phyloP scores from a whole-genome alignment of 2,329 filamentous ascomycete genomes.

The Penicillium sp. region DNA sequence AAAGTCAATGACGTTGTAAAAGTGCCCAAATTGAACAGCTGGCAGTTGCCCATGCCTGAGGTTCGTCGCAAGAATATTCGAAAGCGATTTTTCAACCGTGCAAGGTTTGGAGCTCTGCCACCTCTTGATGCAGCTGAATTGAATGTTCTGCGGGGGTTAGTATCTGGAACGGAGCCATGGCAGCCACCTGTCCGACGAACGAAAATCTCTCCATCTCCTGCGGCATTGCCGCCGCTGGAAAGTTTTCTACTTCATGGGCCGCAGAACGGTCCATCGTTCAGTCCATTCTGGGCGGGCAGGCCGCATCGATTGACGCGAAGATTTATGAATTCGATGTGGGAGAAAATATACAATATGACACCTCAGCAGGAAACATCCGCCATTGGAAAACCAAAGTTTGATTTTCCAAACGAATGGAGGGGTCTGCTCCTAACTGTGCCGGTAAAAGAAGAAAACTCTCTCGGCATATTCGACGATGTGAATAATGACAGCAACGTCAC shows the following conservation, averaged over 20 bases:
- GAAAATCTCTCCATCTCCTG: background rate
- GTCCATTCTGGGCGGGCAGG: conserved; percentile 29
- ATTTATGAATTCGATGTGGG: conserved; percentile 37
- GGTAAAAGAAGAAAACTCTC: conserved; percentile 2
- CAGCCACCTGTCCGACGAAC: conserved; percentile 11
- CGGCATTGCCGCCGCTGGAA: conserved; percentile 14
- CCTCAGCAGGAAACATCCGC: conserved; percentile 27
- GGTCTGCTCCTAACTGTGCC: background rate
- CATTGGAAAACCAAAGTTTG: conserved; percentile 22
- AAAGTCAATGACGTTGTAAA: conserved; percentile 23
- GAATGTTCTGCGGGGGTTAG: conserved; percentile 29
- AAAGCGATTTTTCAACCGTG: conserved; percentile 33
- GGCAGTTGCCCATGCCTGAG: conserved; percentile 29
- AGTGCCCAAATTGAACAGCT: conserved; percentile 34
- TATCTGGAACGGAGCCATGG: conserved; percentile 31
- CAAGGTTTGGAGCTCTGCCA: conserved; percentile 31
- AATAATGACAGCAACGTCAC: background rate
- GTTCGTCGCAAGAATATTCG: conserved; percentile 33
- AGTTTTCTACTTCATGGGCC: conserved; percentile 34
- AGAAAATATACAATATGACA: conserved; percentile 30
- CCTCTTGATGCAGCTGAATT: conserved; percentile 38
- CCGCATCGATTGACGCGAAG: conserved; percentile 38
- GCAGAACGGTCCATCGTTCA: conserved; percentile 33
- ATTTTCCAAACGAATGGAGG: conserved; percentile 23
- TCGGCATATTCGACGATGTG: conserved; percentile 6